Conservation (phyloP, 257 asterid species). For the Scutellaria minor region DNA sequence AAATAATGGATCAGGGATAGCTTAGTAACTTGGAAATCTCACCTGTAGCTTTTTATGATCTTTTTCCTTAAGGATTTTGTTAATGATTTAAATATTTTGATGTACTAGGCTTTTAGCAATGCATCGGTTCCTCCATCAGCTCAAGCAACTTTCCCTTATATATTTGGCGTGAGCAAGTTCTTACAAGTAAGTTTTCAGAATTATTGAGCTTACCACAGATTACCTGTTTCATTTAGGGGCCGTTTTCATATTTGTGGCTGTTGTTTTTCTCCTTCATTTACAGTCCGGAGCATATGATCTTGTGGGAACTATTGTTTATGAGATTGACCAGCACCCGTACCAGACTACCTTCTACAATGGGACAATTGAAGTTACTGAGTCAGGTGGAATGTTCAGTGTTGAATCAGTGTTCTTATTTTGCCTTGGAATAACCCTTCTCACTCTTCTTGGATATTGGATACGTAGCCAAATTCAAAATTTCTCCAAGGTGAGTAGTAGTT, state of each 20-base stretch:
- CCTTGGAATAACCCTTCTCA: slow-evolving; percentile 75
- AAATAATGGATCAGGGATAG: not conserved
- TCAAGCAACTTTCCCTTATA: slow-evolving; percentile 91
- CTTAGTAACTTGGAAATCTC: not conserved
- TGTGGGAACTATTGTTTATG: slow-evolving; percentile 85
- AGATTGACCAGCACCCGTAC: slow-evolving; percentile 76
- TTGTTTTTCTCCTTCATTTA: slow-evolving; percentile 19
- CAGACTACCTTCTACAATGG: slow-evolving; percentile 90
- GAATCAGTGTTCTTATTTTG: slow-evolving; percentile 93
- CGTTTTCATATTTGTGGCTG: slow-evolving; percentile 15
- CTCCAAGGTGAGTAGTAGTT: slow-evolving; percentile 68
- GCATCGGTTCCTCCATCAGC: slow-evolving; percentile 93
- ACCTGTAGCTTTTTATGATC: slow-evolving; percentile 15
- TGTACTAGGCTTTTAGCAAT: slow-evolving; percentile 71
- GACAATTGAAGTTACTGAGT: slow-evolving; percentile 89
- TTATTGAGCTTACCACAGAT: slow-evolving; percentile 12
- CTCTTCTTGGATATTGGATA: slow-evolving; percentile 71
- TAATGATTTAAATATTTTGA: slow-evolving; percentile 20
- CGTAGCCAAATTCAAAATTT: slow-evolving; percentile 65
- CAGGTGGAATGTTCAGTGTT: slow-evolving; percentile 80
- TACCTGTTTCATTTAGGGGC: slow-evolving; percentile 18
- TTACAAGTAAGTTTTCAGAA: slow-evolving; percentile 66
- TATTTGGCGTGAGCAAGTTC: slow-evolving; percentile 92
- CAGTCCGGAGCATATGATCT: slow-evolving; percentile 97
- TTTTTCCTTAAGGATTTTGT: slow-evolving; percentile 2